phyloP scores from a whole-genome alignment of 2,329 filamentous ascomycete species.

The Fusarium sp. region DNA sequence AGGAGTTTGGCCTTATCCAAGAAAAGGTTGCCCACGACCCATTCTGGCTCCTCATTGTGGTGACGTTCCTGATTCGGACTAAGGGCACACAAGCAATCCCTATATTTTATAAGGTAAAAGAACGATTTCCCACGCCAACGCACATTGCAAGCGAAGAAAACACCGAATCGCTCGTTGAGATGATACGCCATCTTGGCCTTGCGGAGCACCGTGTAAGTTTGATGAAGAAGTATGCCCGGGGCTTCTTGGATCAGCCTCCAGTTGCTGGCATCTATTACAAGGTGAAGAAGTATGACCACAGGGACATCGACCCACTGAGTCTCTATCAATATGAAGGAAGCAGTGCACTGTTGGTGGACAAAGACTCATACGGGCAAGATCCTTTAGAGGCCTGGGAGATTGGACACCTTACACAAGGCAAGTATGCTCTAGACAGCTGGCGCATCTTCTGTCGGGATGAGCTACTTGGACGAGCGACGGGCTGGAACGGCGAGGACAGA shows the following conservation, averaged over 20 bases:
- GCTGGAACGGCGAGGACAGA: conserved; percentile 70
- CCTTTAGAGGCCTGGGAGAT: conserved; percentile 76
- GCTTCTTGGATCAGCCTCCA: conserved; percentile 74
- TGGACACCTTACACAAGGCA: conserved; percentile 82
- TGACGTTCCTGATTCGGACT: conserved; percentile 87
- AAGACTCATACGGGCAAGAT: conserved; percentile 18
- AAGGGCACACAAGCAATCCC: conserved; percentile 79
- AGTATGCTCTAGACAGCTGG: conserved; percentile 90
- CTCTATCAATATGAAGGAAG: neutral
- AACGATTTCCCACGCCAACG: conserved; percentile 72
- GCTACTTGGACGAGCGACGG: conserved; percentile 70
- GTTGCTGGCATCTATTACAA: conserved; percentile 62
- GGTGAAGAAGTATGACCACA: conserved; percentile 58
- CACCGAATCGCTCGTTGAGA: conserved; percentile 61
- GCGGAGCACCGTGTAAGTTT: conserved; percentile 72
- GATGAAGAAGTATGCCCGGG: conserved; percentile 75
- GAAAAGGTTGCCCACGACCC: conserved; percentile 79
- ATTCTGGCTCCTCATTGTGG: conserved; percentile 82
- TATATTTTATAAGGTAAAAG: conserved; percentile 74
- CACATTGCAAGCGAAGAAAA: conserved; percentile 65
- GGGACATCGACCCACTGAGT: conserved; percentile 43
- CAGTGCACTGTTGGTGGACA: neutral
- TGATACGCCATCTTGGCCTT: conserved; percentile 77
- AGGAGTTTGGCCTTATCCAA: conserved; percentile 82
- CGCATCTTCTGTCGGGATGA: conserved; percentile 90